Percentiles rank a stretch among this genome's conserved stretches.
These are phyloP conservation scores for Colletotrichum costaricense DNA, from an alignment of 2,329 filamentous ascomycete species.

Conservation along the genomic window DNA sequence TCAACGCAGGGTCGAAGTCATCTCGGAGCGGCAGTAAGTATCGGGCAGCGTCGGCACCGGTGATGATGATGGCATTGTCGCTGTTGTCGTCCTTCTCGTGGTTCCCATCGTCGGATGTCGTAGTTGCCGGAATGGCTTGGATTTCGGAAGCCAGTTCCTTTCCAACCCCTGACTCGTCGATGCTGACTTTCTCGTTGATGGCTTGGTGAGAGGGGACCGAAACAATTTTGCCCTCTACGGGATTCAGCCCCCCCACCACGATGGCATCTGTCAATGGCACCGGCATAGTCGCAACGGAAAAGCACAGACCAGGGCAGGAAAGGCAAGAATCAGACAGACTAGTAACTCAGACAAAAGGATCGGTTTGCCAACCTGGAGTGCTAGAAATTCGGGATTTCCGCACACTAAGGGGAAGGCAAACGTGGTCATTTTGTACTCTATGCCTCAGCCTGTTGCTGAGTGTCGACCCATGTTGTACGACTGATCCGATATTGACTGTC, in stretches of 20 bases:
- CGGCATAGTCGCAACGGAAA: background rate
- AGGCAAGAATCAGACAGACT: background rate
- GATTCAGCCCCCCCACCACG: slow-evolving; percentile 41
- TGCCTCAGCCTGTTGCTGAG: background rate
- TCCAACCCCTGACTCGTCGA: slow-evolving; percentile 16
- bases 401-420: background rate
- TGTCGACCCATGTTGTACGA: background rate
- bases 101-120: slow-evolving; percentile 33
- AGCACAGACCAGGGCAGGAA: background rate
- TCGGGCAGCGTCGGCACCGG: slow-evolving; percentile 60
- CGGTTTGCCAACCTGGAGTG: background rate
- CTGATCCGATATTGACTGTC: background rate
- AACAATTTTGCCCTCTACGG: slow-evolving; percentile 44
- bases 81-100: slow-evolving; percentile 41
- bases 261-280: slow-evolving; percentile 36
- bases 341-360: background rate
- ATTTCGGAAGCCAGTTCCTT: slow-evolving; percentile 40
- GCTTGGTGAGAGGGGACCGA: slow-evolving; percentile 42
- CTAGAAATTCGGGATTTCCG: background rate
- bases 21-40: slow-evolving; percentile 64
- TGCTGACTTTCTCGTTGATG: slow-evolving; percentile 45
- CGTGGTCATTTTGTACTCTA: slow-evolving; percentile 1
- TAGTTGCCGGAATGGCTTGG: slow-evolving; percentile 27
- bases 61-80: slow-evolving; percentile 59
- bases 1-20: slow-evolving; percentile 62